phyloP scores from a whole-genome alignment of 2,329 filamentous ascomycete genomes.

The Aspergillus aculeatus region DNA sequence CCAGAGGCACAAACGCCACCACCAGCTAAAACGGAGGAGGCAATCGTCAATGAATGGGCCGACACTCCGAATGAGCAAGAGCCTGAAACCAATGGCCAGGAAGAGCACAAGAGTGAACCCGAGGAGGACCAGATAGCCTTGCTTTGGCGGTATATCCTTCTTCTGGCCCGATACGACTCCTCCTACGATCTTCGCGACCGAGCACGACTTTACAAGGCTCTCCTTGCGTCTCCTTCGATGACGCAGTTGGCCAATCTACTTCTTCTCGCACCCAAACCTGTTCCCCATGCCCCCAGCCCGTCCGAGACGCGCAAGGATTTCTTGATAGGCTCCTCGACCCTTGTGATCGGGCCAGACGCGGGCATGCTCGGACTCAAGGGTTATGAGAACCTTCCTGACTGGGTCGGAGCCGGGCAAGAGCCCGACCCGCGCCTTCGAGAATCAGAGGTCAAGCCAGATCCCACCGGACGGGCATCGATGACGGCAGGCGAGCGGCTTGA shows the following conservation, averaged over 20 bases:
- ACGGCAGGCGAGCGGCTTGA: slow-evolving; percentile 47
- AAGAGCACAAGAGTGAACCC: slow-evolving; percentile 30
- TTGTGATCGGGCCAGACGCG: slow-evolving; percentile 76
- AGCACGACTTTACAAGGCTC: slow-evolving; percentile 79
- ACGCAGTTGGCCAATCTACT: slow-evolving; percentile 86
- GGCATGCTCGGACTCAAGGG: slow-evolving; percentile 73
- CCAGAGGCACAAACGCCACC: slow-evolving; percentile 22
- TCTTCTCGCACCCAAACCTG: slow-evolving; percentile 89
- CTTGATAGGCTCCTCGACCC: slow-evolving; percentile 76
- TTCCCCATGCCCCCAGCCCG: slow-evolving; percentile 84
- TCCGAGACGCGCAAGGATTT: slow-evolving; percentile 79
- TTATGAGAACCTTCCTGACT: slow-evolving; percentile 76
- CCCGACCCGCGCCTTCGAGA: slow-evolving; percentile 74
- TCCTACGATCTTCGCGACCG: slow-evolving; percentile 95
- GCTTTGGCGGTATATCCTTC: slow-evolving; percentile 80
- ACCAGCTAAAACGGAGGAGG: slow-evolving; percentile 26
- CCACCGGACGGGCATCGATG: slow-evolving; percentile 28
- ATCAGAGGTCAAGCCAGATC: slow-evolving; percentile 46
- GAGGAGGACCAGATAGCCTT: slow-evolving; percentile 65
- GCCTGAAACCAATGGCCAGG: slow-evolving; percentile 18
- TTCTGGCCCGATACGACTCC: slow-evolving; percentile 86
- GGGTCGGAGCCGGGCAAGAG: slow-evolving; percentile 78
- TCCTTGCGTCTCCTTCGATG: slow-evolving; percentile 71
- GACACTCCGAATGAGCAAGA: slow-evolving; percentile 18
- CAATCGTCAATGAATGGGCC: slow-evolving; percentile 30